These are phyloP conservation scores for Didymella segeticola DNA, from an alignment of 2,329 filamentous ascomycete genomes.

Conservation along the genomic window DNA sequence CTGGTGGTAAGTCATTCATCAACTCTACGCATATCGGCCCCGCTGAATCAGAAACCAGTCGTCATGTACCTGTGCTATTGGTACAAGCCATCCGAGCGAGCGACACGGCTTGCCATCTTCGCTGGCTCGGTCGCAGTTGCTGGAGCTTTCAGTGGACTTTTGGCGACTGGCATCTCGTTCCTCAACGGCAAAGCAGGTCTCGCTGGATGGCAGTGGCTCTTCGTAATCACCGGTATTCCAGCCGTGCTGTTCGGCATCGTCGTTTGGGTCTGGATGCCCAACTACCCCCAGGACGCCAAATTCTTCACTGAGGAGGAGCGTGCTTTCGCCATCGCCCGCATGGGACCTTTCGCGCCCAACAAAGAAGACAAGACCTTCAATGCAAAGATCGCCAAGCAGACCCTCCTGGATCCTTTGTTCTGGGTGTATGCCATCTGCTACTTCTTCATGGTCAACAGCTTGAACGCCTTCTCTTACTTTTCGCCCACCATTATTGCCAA, in stretches of 20 bases:
- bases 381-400: conserved; percentile 54
- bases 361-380: conserved; percentile 53
- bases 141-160: conserved; percentile 75
- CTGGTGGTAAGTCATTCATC: conserved; percentile 69
- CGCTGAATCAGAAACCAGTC: too few species aligned
- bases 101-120: conserved; percentile 76
- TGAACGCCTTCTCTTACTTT: conserved; percentile 51
- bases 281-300: conserved; percentile 74
- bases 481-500: conserved; percentile 70
- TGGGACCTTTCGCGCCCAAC: conserved; percentile 57
- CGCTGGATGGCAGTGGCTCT: conserved; percentile 49
- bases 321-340: conserved; percentile 70
- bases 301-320: conserved; percentile 75
- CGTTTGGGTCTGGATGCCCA: conserved; percentile 77
- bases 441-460: conserved; percentile 53
- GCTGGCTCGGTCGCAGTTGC: conserved; percentile 80
- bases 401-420: conserved; percentile 58
- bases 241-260: conserved; percentile 70
- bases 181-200: conserved; percentile 66
- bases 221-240: conserved; percentile 68
- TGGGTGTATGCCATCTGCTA: conserved; percentile 58
- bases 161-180: conserved; percentile 72
- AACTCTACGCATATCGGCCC: too few species aligned
- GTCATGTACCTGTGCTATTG: conserved; percentile 73
- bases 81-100: conserved; percentile 79